Evolutionary conservation across 139 green algal species (phyloP).

Genomic region (Chlamydomonas applanata): DNA sequence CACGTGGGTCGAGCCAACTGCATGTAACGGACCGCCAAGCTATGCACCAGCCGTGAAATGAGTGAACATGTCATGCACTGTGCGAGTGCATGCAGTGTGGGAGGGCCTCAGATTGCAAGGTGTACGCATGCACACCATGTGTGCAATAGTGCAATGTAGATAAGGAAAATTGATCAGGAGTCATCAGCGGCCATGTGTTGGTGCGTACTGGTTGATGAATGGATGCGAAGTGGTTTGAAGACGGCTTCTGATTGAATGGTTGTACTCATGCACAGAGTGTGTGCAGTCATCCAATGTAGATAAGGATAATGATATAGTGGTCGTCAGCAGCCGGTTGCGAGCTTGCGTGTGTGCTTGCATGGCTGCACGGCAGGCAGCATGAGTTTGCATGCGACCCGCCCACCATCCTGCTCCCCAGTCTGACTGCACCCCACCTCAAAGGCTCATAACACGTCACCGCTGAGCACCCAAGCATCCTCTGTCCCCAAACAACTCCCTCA

Average conservation of each 20-base stretch:
- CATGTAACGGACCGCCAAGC: background rate
- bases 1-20: background rate
- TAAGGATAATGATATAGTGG: conserved; percentile 39
- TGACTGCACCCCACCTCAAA: too few species aligned
- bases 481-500: background rate
- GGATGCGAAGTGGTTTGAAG: too few species aligned
- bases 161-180: conserved; percentile 38
- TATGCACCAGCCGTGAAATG: too few species aligned
- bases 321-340: conserved; percentile 21
- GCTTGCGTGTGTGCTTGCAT: too few species aligned
- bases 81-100: too few species aligned
- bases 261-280: conserved; percentile 3
- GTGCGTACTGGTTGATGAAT: background rate
- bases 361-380: background rate
- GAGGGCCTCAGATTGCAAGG: background rate
- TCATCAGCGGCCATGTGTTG: conserved; percentile 20
- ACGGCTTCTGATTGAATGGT: background rate
- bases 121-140: conserved; percentile 2
- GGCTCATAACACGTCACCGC: too few species aligned
- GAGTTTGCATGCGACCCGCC: too few species aligned
- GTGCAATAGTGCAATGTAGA: conserved; percentile 54
- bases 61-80: too few species aligned
- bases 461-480: too few species aligned
- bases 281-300: conserved; percentile 52
- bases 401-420: too few species aligned